Evolutionary conservation across 1,284 basidiomycete species (phyloP).

Genomic region (Cutaneotrichosporon sp.): DNA sequence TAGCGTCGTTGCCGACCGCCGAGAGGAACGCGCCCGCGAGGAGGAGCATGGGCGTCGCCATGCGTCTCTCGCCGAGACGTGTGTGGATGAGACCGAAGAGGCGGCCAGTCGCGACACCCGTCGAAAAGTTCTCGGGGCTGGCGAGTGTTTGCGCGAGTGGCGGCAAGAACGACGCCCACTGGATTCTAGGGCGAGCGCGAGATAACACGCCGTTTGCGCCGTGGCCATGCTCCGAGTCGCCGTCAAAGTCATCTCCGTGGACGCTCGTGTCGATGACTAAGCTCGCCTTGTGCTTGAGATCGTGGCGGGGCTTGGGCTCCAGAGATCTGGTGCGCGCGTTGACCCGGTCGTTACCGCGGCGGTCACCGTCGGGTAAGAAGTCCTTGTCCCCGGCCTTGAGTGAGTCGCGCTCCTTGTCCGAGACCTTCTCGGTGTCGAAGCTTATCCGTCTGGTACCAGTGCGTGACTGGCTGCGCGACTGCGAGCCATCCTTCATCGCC

Average conservation of each 20-base stretch:
- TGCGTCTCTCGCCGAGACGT: slow-evolving; percentile 3
- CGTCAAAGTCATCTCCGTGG: neutral
- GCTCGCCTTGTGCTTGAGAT: slow-evolving; percentile 3
- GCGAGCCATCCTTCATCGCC: neutral
- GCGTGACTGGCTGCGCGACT: neutral
- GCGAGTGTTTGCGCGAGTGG: neutral
- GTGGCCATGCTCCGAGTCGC: neutral
- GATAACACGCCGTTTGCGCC: neutral
- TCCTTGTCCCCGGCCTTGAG: neutral
- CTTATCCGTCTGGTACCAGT: neutral
- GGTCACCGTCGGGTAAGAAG: slow-evolving; percentile 1
- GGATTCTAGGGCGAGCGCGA: slow-evolving; percentile 1
- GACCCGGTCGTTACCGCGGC: neutral
- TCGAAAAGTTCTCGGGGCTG: neutral
- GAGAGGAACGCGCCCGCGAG: slow-evolving; percentile 7
- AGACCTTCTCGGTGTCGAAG: neutral
- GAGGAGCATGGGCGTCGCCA: slow-evolving; percentile 7
- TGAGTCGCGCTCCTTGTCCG: slow-evolving; percentile 1
- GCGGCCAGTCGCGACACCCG: slow-evolving; percentile 4
- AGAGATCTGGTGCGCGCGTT: too few species aligned
- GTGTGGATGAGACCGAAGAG: slow-evolving; percentile 6
- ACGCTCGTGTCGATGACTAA: slow-evolving; percentile 1
- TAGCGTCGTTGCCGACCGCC: slow-evolving; percentile 5
- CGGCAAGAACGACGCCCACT: slow-evolving; percentile 5
- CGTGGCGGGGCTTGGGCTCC: neutral